These are phyloP conservation scores for Citrus medica DNA, from an alignment of 345 rosid genomes.

Conservation along the genomic window DNA sequence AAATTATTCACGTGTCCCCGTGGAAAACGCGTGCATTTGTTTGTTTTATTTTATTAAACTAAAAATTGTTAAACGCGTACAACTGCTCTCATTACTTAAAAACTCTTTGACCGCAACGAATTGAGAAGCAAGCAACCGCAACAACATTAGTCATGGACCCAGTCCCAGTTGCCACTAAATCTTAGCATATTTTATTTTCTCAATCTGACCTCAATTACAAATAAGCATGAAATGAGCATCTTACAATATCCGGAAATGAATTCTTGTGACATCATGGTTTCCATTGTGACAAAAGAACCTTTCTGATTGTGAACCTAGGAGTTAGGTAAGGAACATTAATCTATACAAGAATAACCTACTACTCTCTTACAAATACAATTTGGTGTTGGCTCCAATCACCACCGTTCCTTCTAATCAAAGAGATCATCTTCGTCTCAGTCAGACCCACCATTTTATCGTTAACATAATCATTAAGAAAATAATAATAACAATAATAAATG, in stretches of 20 bases:
- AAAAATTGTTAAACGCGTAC: no score
- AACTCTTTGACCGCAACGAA: no score
- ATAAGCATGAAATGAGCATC: not conserved
- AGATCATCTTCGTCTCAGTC: conserved; percentile 18
- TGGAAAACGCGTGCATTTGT: no score
- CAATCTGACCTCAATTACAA: not conserved
- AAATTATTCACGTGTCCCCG: no score
- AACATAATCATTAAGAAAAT: conserved; percentile 12
- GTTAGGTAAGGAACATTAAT: conserved; percentile 22
- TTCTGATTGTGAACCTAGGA: conserved; percentile 19
- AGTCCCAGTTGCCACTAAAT: not conserved
- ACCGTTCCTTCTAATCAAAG: not conserved
- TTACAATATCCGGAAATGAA: conserved; percentile 8
- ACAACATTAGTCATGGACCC: no score
- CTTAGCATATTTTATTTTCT: not conserved
- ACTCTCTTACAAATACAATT: conserved; percentile 20
- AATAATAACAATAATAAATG: not conserved
- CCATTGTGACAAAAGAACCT: conserved; percentile 21
- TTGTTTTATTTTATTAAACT: no score
- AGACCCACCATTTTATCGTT: conserved; percentile 29
- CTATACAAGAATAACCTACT: conserved; percentile 38
- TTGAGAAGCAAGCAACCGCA: no score
- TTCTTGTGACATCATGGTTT: conserved; percentile 14
- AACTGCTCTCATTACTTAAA: no score
- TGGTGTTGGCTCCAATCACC: conserved; percentile 24